Conservation (phyloP, 805 yeast genomes). For the Wickerhamiella spandovensis region DNA sequence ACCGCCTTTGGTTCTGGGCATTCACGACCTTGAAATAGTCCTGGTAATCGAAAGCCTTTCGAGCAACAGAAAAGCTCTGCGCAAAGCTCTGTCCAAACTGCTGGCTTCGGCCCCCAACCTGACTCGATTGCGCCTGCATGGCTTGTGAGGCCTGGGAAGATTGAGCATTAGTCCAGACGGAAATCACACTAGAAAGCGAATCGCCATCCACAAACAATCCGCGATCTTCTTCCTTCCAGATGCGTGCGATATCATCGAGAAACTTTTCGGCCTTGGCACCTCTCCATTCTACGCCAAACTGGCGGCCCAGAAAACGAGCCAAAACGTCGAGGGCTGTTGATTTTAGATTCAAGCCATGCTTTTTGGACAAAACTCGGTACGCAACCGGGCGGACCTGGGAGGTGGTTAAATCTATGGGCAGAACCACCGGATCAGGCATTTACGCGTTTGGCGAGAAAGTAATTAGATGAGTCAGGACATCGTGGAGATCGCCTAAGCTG, state of each 20-base stretch:
- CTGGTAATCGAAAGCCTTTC: constrained; percentile 41
- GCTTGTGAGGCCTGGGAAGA: constrained; percentile 1
- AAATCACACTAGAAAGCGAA: constrained; percentile 48
- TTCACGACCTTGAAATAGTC: constrained; percentile 58
- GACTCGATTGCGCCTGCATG: neutral
- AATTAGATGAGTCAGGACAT: no score
- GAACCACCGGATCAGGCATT: constrained; percentile 8
- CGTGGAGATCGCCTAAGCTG: no score
- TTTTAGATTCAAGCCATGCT: constrained; percentile 81
- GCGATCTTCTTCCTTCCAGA: constrained; percentile 83
- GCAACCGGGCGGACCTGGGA: constrained; percentile 83
- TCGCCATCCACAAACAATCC: constrained; percentile 76
- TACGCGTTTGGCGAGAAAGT: neutral
- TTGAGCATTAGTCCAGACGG: constrained; percentile 33
- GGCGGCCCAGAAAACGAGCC: constrained; percentile 61
- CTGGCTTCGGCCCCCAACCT: neutral
- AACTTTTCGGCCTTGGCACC: constrained; percentile 46
- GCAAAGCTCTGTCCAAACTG: neutral
- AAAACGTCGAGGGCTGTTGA: constrained; percentile 66
- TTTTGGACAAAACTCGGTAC: constrained; percentile 77
- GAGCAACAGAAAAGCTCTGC: neutral
- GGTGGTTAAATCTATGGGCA: constrained; percentile 70
- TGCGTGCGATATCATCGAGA: constrained; percentile 62
- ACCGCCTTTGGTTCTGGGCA: constrained; percentile 37
- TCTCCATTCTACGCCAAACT: constrained; percentile 81